These are phyloP conservation scores for Amylocystis lapponica DNA, from an alignment of 768 basidiomycete species.

Conservation along the genomic window DNA sequence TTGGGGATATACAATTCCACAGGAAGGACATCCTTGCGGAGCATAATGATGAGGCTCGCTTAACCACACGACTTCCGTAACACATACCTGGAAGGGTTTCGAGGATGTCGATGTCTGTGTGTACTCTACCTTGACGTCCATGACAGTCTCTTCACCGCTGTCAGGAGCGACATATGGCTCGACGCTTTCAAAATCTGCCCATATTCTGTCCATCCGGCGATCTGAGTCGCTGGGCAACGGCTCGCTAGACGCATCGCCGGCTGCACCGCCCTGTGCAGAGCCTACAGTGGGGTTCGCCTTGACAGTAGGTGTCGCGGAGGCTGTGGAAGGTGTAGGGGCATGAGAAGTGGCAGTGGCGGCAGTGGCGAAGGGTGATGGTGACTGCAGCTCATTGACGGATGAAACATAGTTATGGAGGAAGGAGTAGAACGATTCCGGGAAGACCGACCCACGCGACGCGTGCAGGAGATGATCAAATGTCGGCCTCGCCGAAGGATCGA, in stretches of 20 bases:
- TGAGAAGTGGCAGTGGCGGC: slow-evolving; percentile 11
- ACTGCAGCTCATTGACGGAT: slow-evolving; percentile 65
- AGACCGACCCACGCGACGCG: slow-evolving; percentile 67
- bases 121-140: slow-evolving; percentile 56
- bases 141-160: slow-evolving; percentile 37
- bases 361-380: slow-evolving; percentile 36
- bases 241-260: slow-evolving; percentile 20
- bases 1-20: slow-evolving; percentile 69
- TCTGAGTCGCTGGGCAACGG: slow-evolving; percentile 79
- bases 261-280: slow-evolving; percentile 3
- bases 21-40: slow-evolving; percentile 64
- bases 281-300: neutral
- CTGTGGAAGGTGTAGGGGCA: slow-evolving; percentile 23
- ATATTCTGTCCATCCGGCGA: slow-evolving; percentile 73
- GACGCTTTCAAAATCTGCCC: slow-evolving; percentile 82
- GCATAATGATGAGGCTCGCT: neutral
- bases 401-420: slow-evolving; percentile 89
- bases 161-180: slow-evolving; percentile 63
- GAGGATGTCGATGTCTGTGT: slow-evolving; percentile 34
- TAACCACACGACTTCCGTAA: neutral
- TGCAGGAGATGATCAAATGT: slow-evolving; percentile 78
- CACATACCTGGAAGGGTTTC: slow-evolving; percentile 55
- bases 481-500: slow-evolving; percentile 72
- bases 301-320: slow-evolving; percentile 27
- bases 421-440: slow-evolving; percentile 92